phyloP scores from a whole-genome alignment of 441 rosid species.

The Dalechampia spathulata region DNA sequence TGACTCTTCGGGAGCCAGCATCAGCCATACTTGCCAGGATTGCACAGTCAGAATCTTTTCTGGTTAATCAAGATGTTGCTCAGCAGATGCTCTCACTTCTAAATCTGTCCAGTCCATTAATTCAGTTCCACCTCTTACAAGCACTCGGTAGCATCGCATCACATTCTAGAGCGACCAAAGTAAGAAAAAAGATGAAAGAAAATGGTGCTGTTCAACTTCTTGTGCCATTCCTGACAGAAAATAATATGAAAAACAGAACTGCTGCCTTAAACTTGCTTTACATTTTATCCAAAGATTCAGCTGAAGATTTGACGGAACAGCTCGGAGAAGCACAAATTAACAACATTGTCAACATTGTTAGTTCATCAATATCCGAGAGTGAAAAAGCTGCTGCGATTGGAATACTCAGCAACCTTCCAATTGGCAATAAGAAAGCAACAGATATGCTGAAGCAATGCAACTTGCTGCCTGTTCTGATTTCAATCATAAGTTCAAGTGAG shows the following conservation, averaged over 20 bases:
- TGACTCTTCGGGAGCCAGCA: constrained; percentile 74
- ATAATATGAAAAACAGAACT: constrained; percentile 33
- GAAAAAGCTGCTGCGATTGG: constrained; percentile 58
- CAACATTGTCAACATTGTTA: constrained; percentile 29
- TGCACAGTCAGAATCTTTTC: constrained; percentile 49
- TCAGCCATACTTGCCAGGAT: constrained; percentile 61
- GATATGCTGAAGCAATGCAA: constrained; percentile 32
- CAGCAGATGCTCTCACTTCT: constrained; percentile 72
- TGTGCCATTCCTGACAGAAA: constrained; percentile 46
- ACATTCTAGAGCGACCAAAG: constrained; percentile 42
- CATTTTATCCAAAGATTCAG: constrained; percentile 42
- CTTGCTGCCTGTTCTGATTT: constrained; percentile 39
- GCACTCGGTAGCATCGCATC: constrained; percentile 54
- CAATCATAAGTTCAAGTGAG: constrained; percentile 22
- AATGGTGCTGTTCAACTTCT: constrained; percentile 59
- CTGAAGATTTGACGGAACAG: constrained; percentile 45
- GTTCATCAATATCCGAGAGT: constrained; percentile 26
- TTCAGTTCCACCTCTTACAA: constrained; percentile 52
- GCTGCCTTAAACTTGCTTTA: constrained; percentile 45
- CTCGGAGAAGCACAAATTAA: constrained; percentile 37
- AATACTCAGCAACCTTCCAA: constrained; percentile 45
- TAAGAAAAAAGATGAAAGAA: constrained; percentile 57
- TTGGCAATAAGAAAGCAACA: constrained; percentile 39
- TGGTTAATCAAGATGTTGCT: constrained; percentile 50
- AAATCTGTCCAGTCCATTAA: constrained; percentile 48